Percentiles rank a stretch among this genome's conserved stretches.
phyloP scores from a whole-genome alignment of 345 rosid genomes.

The Gossypium mustelinum region DNA sequence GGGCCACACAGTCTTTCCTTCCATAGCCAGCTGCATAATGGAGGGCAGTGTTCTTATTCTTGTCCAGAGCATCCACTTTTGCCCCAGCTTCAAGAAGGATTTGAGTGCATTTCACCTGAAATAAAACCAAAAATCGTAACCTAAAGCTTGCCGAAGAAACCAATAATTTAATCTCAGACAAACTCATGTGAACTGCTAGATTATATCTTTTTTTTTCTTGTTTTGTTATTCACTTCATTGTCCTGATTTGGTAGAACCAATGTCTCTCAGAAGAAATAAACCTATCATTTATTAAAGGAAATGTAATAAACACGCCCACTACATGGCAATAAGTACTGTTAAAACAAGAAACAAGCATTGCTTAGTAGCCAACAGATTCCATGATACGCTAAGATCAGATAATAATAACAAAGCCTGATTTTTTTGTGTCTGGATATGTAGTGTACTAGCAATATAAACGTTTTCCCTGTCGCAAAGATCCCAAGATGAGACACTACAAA shows the following conservation, averaged over 20 bases:
- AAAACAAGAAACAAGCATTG: background rate
- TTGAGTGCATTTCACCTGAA: conserved; percentile 81
- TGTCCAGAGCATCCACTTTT: conserved; percentile 85
- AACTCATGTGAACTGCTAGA: background rate
- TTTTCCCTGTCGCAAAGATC: background rate
- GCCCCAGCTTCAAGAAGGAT: conserved; percentile 88
- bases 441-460: background rate
- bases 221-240: background rate
- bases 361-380: background rate
- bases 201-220: background rate
- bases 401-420: background rate
- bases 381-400: background rate
- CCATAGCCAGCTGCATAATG: conserved; percentile 99
- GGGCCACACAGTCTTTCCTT: conserved; percentile 90
- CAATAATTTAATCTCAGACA: background rate
- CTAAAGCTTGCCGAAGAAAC: background rate
- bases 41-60: conserved; percentile 92
- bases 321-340: background rate
- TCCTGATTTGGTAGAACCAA: background rate
- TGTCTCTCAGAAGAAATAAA: background rate
- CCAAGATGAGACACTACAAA: background rate
- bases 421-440: background rate
- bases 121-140: conserved; percentile 13
- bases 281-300: background rate
- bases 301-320: no score